Conservation (phyloP, 306 rosid genomes). For the Heteromeles arbutifolia region DNA sequence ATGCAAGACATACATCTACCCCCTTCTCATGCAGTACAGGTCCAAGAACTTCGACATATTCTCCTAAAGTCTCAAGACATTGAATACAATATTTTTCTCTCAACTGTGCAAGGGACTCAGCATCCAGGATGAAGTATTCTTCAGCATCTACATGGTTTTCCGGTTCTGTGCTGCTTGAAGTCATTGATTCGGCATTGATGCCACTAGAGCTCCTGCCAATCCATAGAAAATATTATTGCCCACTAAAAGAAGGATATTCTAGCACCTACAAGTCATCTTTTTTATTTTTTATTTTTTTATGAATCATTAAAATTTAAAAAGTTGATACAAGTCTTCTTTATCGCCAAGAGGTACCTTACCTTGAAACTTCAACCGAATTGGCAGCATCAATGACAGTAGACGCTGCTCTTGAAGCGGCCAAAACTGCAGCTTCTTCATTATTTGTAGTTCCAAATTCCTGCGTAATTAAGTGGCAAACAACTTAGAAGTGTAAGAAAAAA, state of each 20-base stretch:
- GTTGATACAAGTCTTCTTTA: too few relatives aligned
- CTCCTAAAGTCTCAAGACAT: constrained; percentile 91
- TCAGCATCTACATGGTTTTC: constrained; percentile 57
- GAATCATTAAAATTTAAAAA: too few relatives aligned
- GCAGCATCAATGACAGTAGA: constrained; percentile 93
- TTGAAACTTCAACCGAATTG: constrained; percentile 72
- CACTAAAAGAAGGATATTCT: background rate
- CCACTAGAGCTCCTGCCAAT: constrained; percentile 53
- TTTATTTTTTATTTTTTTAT: too few relatives aligned
- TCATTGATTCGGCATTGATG: constrained; percentile 31
- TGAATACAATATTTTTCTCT: constrained; percentile 94
- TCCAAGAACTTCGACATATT: constrained; percentile 96
- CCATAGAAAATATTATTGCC: constrained; percentile 9
- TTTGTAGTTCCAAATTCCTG: constrained; percentile 65
- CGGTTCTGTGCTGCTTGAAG: constrained; percentile 32
- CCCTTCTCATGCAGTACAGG: constrained; percentile 97
- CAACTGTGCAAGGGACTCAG: constrained; percentile 58
- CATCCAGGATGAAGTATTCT: constrained; percentile 69
- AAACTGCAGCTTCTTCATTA: constrained; percentile 72
- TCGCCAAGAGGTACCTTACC: constrained; percentile 30
- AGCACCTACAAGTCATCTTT: background rate
- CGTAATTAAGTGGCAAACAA: constrained; percentile 18
- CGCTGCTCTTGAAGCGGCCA: constrained; percentile 88
- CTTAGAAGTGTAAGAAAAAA: constrained; percentile 1
- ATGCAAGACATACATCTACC: constrained; percentile 84